Evolutionary conservation across 192 early-diverging fungal species (phyloP).

Genomic region (Coemansia sp.): DNA sequence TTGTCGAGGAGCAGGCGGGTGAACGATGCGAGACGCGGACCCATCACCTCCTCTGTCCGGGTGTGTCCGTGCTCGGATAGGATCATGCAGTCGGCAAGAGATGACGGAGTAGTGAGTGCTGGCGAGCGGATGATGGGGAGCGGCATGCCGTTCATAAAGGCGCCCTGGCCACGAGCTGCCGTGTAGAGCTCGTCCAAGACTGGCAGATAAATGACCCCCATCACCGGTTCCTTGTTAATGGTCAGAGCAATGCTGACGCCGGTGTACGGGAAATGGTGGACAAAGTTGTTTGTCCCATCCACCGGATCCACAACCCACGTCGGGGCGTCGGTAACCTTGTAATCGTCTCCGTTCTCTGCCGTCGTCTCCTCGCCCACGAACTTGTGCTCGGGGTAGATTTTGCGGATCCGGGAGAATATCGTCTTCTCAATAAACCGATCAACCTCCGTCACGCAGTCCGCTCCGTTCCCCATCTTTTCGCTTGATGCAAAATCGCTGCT

Average conservation of each 20-base stretch:
- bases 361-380: constrained; percentile 91
- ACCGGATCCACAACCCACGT: constrained; percentile 92
- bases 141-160: constrained; percentile 40
- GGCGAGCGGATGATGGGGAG: constrained; percentile 65
- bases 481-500: constrained; percentile 31
- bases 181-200: constrained; percentile 78
- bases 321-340: constrained; percentile 66
- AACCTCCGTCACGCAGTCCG: constrained; percentile 73
- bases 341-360: constrained; percentile 56
- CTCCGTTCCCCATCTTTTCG: constrained; percentile 36
- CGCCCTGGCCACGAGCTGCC: constrained; percentile 36
- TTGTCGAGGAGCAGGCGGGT: constrained; percentile 61
- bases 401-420: constrained; percentile 62
- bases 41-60: constrained; percentile 59
- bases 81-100: constrained; percentile 71
- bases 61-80: constrained; percentile 87
- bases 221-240: constrained; percentile 68
- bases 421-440: constrained; percentile 80
- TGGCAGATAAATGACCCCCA: constrained; percentile 92
- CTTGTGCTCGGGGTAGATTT: constrained; percentile 65
- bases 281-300: constrained; percentile 83
- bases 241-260: constrained; percentile 85
- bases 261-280: constrained; percentile 75
- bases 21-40: constrained; percentile 68
- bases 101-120: constrained; percentile 57